Base-by-base conservation (phyloP, 2,329 filamentous ascomycete genomes). In the Davidsoniella virescens region DNA sequence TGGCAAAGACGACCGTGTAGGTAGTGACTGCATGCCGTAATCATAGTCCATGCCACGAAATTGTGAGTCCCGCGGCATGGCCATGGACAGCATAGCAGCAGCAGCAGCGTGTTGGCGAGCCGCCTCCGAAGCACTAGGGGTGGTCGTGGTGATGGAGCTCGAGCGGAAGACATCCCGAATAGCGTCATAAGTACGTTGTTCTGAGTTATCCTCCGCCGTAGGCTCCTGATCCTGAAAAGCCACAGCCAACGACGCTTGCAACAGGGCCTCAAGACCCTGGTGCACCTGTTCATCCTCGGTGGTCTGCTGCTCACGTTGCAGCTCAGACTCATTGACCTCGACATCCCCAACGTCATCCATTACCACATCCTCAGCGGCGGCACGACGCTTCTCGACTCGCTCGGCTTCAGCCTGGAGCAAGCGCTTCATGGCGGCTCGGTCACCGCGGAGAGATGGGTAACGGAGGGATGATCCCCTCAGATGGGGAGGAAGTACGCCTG, bases 161-260 rank as follows among this genome's bases (percentile, higher is more conserved):
- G 49, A 43, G 39, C 54, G 64, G 54, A 69, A 69, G 26, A 68
- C 62, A 52, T 69, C 67, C n/a, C 61, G 55, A 26, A 63, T 59
- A n/a, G 61, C 60, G 41, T 63, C 61, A 44, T 63, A 63, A 41
- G 36, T 43, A 50, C 16, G 46, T 14, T 45, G 52, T 38, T 52
- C 50, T 5, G 44, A 52, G 12, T 46, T 29, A 10, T 52, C 51
- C 36, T 52, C 47, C 18, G n/a, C 47, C 16, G 50, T 12, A 29
- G 49, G 47, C 26, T 52, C 47, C n/a, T 50, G 52, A 12, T 52
- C 47, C n/a, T 50, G 52, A 12, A 44, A 40, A 16, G 50, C 44
- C 6, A 52, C 9, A 10, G 53, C 51, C 12, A 47, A 47, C 5
- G 48, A 40, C 4, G 52, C 52, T 18, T 43, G 40, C 4, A 44